Evolutionary conservation across 1,284 basidiomycete species (phyloP), one percentile per base, ranked within the genome.

Genomic region (Irpex lacteus): DNA sequence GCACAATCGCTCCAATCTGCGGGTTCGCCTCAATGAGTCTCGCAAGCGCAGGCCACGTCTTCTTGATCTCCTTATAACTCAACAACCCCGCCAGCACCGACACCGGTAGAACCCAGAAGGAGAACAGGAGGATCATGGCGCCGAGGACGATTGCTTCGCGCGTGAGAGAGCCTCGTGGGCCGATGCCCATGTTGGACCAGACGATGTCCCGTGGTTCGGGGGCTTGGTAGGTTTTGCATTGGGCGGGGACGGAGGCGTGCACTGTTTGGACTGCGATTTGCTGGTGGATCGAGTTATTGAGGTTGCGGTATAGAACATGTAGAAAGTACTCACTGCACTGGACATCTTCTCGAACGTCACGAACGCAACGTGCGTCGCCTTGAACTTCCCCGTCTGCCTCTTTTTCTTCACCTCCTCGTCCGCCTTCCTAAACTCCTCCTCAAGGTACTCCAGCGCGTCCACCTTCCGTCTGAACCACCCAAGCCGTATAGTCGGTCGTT

Each of bases 311-410:
- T 32, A 44, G 4, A n/a, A 3, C 9, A 47, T 47, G 11, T 47
- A n/a, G n/a, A 47, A 6, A 47, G 37, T 0, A 82, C 90, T 72
- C 73, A 94, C 92, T 11, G 96, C 94, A 70, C 90, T 90, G 2
- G 93, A 92, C 84, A 96, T 95, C 72, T 94, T 92, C 75, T 97
- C 93, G 70, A 99, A 98, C 0, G 97, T 98, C n/a, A 98, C 94
- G 73, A 98, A 99, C 0, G 95, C 97, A 6, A 89, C 86, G 64
- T 91, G 87, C 0, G 92, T 92, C 1, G 94, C 83, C 67, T 85
- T 88, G 74, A 94, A 96, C 70, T 86, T 90, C 5, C 89, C 89
- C 9, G 77, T 77, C 60, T 83, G 78, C 59, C 92, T 78, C 70
- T 85, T 84, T 70, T 83, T 85, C 74, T 85, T 88, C n/a, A 91